Evolutionary conservation across 2,329 filamentous ascomycete genomes (phyloP).

Genomic region (Ceratocystis destructans): DNA sequence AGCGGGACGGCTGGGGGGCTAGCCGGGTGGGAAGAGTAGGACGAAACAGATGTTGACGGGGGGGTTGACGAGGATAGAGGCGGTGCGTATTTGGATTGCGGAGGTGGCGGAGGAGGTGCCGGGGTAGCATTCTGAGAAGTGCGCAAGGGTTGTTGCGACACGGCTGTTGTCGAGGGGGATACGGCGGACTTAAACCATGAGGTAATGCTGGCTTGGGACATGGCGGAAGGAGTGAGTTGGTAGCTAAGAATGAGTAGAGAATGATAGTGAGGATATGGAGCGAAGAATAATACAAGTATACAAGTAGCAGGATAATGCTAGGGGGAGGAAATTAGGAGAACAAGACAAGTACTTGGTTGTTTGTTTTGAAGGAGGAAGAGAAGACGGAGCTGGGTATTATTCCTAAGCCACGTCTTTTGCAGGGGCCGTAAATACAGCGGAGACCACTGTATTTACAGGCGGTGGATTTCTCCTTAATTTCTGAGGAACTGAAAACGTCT

Average conservation of each 20-base stretch:
- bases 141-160: slow-evolving; percentile 19
- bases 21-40: slow-evolving; percentile 20
- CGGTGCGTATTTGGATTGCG: slow-evolving; percentile 21
- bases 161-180: slow-evolving; percentile 26
- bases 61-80: slow-evolving; percentile 13
- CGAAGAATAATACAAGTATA: not conserved
- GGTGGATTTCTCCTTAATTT: not conserved
- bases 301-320: not conserved
- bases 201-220: slow-evolving; percentile 45
- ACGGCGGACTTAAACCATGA: slow-evolving; percentile 42
- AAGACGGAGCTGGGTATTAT: not conserved
- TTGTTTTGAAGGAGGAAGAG: not conserved
- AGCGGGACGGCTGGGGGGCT: slow-evolving; percentile 22
- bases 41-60: slow-evolving; percentile 17
- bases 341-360: not conserved
- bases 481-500: not conserved
- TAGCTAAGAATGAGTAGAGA: not conserved
- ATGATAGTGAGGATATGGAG: not conserved
- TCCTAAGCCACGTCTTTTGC: not conserved
- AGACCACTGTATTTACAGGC: not conserved
- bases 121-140: slow-evolving; percentile 22
- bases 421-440: not conserved
- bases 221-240: slow-evolving; percentile 21
- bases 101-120: slow-evolving; percentile 20
- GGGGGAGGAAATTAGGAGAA: not conserved